These are phyloP conservation scores for Puccinia novopanici DNA, from an alignment of 1,284 basidiomycete species.

Conservation along the genomic window DNA sequence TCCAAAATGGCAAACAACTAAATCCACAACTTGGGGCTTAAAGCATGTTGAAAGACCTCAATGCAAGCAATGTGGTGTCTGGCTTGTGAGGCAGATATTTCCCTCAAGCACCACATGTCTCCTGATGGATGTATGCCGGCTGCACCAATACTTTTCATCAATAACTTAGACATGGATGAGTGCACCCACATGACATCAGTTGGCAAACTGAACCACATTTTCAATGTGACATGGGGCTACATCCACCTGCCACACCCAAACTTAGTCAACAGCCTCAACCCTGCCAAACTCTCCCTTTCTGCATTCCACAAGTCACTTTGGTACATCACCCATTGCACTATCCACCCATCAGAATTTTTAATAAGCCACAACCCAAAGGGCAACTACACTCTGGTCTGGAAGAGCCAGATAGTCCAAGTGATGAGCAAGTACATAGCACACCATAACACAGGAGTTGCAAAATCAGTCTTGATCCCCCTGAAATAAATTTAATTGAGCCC, in stretches of 20 bases:
- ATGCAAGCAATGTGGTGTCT: too few relatives aligned
- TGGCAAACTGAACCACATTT: too few relatives aligned
- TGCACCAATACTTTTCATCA: too few relatives aligned
- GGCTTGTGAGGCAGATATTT: too few relatives aligned
- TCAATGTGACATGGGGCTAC: conserved; percentile 24
- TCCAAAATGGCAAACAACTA: too few relatives aligned
- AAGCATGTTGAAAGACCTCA: too few relatives aligned
- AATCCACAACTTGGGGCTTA: too few relatives aligned
- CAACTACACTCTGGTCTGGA: background rate
- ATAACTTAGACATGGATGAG: too few relatives aligned
- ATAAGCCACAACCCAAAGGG: too few relatives aligned
- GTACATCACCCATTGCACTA: background rate
- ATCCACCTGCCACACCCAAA: background rate
- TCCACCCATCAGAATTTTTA: background rate
- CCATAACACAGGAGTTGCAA: background rate
- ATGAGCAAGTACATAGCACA: background rate
- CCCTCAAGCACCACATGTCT: too few relatives aligned
- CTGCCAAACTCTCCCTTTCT: background rate
- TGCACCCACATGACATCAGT: too few relatives aligned
- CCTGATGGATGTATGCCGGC: too few relatives aligned
- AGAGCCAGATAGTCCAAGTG: background rate
- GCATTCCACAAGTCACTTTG: background rate
- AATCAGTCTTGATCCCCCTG: background rate
- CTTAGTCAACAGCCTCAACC: background rate
- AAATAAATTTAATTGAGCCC: background rate